Evolutionary conservation across 345 rosid species (phyloP), one percentile per base, ranked within the genome.

Genomic region (Moricandia moricandioides): DNA sequence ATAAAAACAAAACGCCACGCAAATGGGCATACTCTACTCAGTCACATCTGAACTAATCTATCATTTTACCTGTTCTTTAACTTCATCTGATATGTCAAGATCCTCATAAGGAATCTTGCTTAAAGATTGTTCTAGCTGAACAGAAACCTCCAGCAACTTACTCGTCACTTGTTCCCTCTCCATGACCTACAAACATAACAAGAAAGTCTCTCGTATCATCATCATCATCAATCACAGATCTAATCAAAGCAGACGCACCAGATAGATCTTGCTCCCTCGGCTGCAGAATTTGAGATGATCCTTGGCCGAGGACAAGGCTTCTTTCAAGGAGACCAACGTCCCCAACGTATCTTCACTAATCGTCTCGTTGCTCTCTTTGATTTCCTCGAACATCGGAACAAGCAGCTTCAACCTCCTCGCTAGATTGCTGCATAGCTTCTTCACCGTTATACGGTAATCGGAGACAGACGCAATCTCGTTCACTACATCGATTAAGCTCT

Each of bases 41-140:
- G 7, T 43, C 37, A 49, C 37, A 49, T 49, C 55, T 49, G 24
- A 49, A 14, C 18, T 6, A 47, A 47, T n/a, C 18, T 43, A 13
- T 12, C 49, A 11, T 7, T 47, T n/a, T 79, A 95, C 99, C 96
- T 90, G 99, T 70, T 95, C 99, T 73, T 89, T 95, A 66, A 95
- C 97, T 90, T 95, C 99, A 80, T 92, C 97, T 4, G 97, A 90
- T 72, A 95, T 92, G 64, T 90, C 97, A 12, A 95, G 92, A 65
- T 80, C 83, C 65, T 90, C 90, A 70, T 40, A 84, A 24, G 96
- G 78, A 77, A 92, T 85, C 80, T 79, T 81, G 73, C 89, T 84
- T 68, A 95, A 81, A 63, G 94, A 87, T 81, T 87, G 90, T 78
- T 92, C 97, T 78, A 90, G 51, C 75, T 66, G 83, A 8, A 81